phyloP scores from a whole-genome alignment of 306 rosid species.

The Delonix regia region DNA sequence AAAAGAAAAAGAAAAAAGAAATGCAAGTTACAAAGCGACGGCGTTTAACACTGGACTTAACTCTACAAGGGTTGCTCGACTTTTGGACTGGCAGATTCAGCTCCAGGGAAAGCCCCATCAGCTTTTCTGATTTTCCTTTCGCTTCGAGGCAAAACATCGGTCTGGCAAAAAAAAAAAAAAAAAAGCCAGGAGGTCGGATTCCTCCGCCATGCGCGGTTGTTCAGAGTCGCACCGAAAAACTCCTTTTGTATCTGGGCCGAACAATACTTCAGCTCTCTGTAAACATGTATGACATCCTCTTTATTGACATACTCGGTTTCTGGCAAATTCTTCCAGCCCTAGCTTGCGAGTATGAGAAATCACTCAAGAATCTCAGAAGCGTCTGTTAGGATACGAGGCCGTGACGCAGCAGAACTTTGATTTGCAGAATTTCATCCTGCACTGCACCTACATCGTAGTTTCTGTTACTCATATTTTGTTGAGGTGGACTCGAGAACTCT shows the following conservation, averaged over 20 bases:
- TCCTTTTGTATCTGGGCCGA: neutral
- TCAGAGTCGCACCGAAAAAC: neutral
- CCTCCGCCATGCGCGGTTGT: neutral
- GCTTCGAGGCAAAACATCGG: neutral
- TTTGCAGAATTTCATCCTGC: slow-evolving; percentile 5
- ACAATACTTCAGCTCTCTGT: neutral
- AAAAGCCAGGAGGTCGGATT: neutral
- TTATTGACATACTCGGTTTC: neutral
- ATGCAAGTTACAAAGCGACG: no score
- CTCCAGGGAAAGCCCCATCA: no score
- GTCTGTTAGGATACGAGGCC: neutral
- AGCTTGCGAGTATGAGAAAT: neutral
- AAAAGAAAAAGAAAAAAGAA: no score
- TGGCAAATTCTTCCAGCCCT: slow-evolving; percentile 12
- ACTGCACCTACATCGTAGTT: neutral
- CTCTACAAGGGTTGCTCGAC: no score
- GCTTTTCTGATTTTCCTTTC: no score
- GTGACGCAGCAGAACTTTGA: neutral
- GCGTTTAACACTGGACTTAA: no score
- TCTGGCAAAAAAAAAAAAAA: neutral
- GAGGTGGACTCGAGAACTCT: neutral
- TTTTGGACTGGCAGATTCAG: no score
- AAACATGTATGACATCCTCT: neutral
- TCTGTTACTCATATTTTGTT: neutral
- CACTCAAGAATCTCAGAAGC: neutral